Evolutionary conservation across 345 rosid species (phyloP).

Genomic region (Aethionema arabicum): DNA sequence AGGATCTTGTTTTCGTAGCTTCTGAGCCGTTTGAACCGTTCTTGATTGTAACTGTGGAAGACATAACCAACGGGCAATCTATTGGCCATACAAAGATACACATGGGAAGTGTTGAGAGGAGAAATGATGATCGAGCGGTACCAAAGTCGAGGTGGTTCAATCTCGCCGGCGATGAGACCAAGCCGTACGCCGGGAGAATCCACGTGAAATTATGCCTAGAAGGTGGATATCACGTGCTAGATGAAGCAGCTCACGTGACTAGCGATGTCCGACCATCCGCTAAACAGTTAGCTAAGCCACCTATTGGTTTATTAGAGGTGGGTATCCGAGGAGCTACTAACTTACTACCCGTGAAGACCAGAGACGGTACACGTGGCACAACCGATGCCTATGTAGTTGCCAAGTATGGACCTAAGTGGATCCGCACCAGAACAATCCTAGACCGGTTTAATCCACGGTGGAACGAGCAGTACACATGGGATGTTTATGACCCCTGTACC

Average conservation of each 20-base stretch:
- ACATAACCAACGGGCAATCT: slow-evolving; percentile 46
- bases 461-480: slow-evolving; percentile 97
- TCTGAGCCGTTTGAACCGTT: slow-evolving; percentile 95
- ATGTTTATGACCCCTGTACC: slow-evolving; percentile 82
- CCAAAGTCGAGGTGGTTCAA: slow-evolving; percentile 84
- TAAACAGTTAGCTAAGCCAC: slow-evolving; percentile 74
- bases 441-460: slow-evolving; percentile 90
- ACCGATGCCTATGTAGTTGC: slow-evolving; percentile 89
- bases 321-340: slow-evolving; percentile 85
- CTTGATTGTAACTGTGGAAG: slow-evolving; percentile 69
- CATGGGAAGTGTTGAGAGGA: slow-evolving; percentile 65
- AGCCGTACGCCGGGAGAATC: slow-evolving; percentile 76
- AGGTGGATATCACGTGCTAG: slow-evolving; percentile 93
- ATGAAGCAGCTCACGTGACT: slow-evolving; percentile 92
- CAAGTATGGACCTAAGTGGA: slow-evolving; percentile 91
- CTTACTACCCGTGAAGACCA: slow-evolving; percentile 77
- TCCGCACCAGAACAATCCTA: slow-evolving; percentile 75
- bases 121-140: slow-evolving; percentile 57
- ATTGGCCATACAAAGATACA: slow-evolving; percentile 71
- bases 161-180: slow-evolving; percentile 58
- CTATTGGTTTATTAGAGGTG: slow-evolving; percentile 76
- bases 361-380: slow-evolving; percentile 86
- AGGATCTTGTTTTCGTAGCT: slow-evolving; percentile 87
- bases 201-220: slow-evolving; percentile 73
- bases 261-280: slow-evolving; percentile 87